These are phyloP conservation scores for cucumber (Cucumis sativus) DNA, from an alignment of 306 rosid genomes.

Conservation along the genomic window DNA sequence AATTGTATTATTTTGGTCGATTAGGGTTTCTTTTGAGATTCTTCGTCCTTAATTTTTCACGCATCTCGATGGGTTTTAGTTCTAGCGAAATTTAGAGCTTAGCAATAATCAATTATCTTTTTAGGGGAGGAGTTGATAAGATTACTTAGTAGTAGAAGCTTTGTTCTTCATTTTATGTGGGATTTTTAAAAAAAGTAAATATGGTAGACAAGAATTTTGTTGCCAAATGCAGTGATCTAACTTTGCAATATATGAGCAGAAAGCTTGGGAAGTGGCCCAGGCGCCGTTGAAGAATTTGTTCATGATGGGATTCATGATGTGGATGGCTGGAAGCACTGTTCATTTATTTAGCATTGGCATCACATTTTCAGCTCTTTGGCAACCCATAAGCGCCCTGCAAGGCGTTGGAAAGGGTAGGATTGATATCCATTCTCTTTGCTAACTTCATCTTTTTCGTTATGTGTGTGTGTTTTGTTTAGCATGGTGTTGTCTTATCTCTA, in stretches of 20 bases:
- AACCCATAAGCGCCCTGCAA: slow-evolving; percentile 86
- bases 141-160: background rate
- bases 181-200: too few relatives aligned
- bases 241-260: slow-evolving; percentile 27
- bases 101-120: background rate
- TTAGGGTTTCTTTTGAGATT: background rate
- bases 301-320: slow-evolving; percentile 99
- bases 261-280: slow-evolving; percentile 99
- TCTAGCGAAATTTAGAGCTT: background rate
- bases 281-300: slow-evolving; percentile 90
- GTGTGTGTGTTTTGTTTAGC: background rate
- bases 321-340: slow-evolving; percentile 98
- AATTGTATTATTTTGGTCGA: background rate
- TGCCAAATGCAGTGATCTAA: background rate
- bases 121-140: background rate
- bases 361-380: slow-evolving; percentile 99
- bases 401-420: slow-evolving; percentile 75
- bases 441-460: background rate
- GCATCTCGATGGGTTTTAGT: background rate
- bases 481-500: background rate
- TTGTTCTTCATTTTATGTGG: background rate
- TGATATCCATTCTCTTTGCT: background rate
- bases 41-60: background rate
- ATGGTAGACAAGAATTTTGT: background rate
- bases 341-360: slow-evolving; percentile 96